Base-by-base conservation (phyloP, 768 basidiomycete genomes). In the Tricholoma hemisulphureum region DNA sequence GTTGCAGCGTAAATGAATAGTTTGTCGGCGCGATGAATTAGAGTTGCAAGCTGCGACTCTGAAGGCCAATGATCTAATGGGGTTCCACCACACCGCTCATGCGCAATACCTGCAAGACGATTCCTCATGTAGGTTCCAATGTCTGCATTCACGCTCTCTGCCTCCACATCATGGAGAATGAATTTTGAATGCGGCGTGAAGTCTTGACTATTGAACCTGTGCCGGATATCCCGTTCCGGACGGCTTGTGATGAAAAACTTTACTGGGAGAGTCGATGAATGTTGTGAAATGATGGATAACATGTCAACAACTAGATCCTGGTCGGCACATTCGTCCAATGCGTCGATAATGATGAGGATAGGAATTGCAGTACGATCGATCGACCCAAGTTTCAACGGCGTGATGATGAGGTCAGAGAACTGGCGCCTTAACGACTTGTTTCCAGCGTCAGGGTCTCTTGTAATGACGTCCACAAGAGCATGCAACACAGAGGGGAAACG, bases 1-100 rank as follows among this genome's bases (percentile, higher is more conserved):
- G 50, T 51, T 32, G 50, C 50, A 10, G 50, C 50, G 32, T 51
- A 51, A 18, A 51, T 51, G 16, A 51, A 51, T 4, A 51, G 23
- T 21, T 18, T 51, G 29, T n/a, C 50, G 9, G 50, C n/a, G 13
- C 18, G 50, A 10, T 32, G 5, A 51, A 51, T n/a, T 8, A 51
- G 50, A 23, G n/a, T 28, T 18, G 14, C 20, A 18, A 51, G 31
- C 16, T 32, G 20, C 13, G 10, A 7, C 21, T 21, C 43, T 23
- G 43, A 23, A 23, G 43, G 32, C 32, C 32, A 34, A 13, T 2
- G 9, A 34, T 8, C 32, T 10, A 13, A 8, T 34, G 32, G 14
- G 9, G 14, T 13, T 34, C 14, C 32, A 34, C 14, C 9, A 10
- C 32, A 10, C 14, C 32, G 32, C 32, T 34, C 32, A 34, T 34